Evolutionary conservation across 768 basidiomycete genomes (phyloP).

Genomic region (Boletellus ananas): DNA sequence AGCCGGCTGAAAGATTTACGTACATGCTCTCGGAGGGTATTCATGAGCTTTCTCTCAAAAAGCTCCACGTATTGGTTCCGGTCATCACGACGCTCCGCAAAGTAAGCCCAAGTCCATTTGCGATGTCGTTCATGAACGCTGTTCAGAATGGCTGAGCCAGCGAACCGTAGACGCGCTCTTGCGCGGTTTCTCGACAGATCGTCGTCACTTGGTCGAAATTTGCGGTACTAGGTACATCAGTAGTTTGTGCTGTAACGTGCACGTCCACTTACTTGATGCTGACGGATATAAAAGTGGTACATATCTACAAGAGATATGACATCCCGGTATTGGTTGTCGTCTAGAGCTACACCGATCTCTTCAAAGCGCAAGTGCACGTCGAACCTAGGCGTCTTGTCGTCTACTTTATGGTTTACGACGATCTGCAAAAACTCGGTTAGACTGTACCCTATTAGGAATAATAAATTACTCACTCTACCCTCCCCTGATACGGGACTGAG

Average conservation of each 20-base stretch:
- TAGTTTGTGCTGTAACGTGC: neutral
- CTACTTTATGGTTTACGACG: slow-evolving; percentile 75
- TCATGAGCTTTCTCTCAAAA: slow-evolving; percentile 71
- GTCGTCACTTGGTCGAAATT: slow-evolving; percentile 65
- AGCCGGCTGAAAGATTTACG: slow-evolving; percentile 15
- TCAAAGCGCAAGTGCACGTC: slow-evolving; percentile 87
- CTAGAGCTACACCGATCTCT: slow-evolving; percentile 88
- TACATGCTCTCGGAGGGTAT: slow-evolving; percentile 53
- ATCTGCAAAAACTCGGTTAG: slow-evolving; percentile 43
- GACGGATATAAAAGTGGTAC: slow-evolving; percentile 92
- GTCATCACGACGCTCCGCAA: slow-evolving; percentile 84
- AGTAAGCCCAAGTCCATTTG: slow-evolving; percentile 91
- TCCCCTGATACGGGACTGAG: slow-evolving; percentile 94
- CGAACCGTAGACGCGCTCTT: slow-evolving; percentile 72
- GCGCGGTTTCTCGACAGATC: slow-evolving; percentile 59
- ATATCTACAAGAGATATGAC: slow-evolving; percentile 90
- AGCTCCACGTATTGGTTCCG: slow-evolving; percentile 79
- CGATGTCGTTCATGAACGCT: slow-evolving; percentile 79
- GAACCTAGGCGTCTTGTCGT: slow-evolving; percentile 73
- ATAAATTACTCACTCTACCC: slow-evolving; percentile 60
- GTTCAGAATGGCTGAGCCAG: slow-evolving; percentile 70
- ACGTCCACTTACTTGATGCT: slow-evolving; percentile 56
- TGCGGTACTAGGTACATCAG: slow-evolving; percentile 56
- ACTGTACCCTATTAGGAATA: neutral
- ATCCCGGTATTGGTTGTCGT: slow-evolving; percentile 93